Percentiles rank a stretch among this genome's conserved stretches.
Conservation (phyloP, 257 asterid genomes). For the Rauvolfia tetraphylla region DNA sequence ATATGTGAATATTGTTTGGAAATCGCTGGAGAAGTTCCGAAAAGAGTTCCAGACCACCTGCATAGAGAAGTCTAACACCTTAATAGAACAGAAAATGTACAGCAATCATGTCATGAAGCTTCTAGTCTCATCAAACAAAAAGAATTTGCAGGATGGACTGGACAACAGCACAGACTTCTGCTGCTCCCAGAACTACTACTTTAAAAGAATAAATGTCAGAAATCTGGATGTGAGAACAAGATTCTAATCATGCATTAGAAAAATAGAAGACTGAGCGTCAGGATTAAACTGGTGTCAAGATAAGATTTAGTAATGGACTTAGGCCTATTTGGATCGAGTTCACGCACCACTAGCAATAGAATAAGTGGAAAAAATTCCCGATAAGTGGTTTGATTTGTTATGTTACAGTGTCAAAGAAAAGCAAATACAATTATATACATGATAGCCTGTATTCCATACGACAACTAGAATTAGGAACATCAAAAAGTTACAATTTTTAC, state of each 20-base stretch:
- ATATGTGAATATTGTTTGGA: slow-evolving; percentile 78
- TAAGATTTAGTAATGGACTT: not conserved
- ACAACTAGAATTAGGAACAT: not conserved
- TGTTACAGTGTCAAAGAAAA: not conserved
- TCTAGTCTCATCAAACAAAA: not conserved
- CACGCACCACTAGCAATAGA: not conserved
- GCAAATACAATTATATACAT: not conserved
- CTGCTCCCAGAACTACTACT: not conserved
- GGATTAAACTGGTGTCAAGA: not conserved
- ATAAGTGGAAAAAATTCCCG: not conserved
- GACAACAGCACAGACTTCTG: not conserved
- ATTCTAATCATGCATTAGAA: not conserved
- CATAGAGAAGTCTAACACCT: slow-evolving; percentile 6
- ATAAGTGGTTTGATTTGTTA: not conserved
- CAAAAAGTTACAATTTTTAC: not conserved
- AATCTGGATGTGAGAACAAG: not conserved
- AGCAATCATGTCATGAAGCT: not conserved
- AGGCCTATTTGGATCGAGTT: not conserved
- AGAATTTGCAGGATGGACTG: not conserved
- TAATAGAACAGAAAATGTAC: not conserved
- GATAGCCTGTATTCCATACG: not conserved
- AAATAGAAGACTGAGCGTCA: not conserved
- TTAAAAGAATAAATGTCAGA: not conserved
- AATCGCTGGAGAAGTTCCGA: slow-evolving; percentile 89
- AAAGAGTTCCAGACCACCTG: slow-evolving; percentile 91